These are phyloP conservation scores for Aspergillus chevalieri DNA, from an alignment of 2,329 filamentous ascomycete genomes.

Conservation along the genomic window DNA sequence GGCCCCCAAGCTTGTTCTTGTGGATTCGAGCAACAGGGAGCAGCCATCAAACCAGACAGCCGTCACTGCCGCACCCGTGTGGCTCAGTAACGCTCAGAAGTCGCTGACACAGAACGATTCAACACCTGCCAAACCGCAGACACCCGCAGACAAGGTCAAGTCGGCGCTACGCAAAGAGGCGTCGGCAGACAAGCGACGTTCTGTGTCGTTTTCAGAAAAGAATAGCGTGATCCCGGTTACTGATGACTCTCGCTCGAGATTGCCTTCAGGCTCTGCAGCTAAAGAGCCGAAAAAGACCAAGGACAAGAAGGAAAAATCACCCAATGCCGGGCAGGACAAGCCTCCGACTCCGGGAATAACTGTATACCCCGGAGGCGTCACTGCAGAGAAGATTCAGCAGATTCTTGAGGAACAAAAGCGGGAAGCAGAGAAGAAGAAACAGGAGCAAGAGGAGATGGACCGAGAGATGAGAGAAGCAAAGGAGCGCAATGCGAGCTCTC, in stretches of 20 bases:
- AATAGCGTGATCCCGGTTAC: slow-evolving; percentile 9
- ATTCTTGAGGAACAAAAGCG: slow-evolving; percentile 8
- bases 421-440: slow-evolving; percentile 6
- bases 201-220: slow-evolving; percentile 22
- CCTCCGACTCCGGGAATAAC: slow-evolving; percentile 4
- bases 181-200: slow-evolving; percentile 14
- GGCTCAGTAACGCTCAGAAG: slow-evolving; percentile 7
- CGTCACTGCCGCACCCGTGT: slow-evolving; percentile 3
- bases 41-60: background rate
- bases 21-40: slow-evolving; percentile 1
- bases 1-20: too few species aligned
- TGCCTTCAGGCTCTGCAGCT: slow-evolving; percentile 1
- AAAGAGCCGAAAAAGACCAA: slow-evolving; percentile 5
- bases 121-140: slow-evolving; percentile 9
- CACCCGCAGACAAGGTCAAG: slow-evolving; percentile 12
- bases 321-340: slow-evolving; percentile 1
- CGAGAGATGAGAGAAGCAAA: too few species aligned
- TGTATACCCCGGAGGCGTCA: slow-evolving; percentile 10
- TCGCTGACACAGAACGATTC: slow-evolving; percentile 6
- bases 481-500: background rate
- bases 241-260: slow-evolving; percentile 2
- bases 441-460: slow-evolving; percentile 2
- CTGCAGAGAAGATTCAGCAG: slow-evolving; percentile 4
- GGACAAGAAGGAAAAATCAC: background rate
- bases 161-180: slow-evolving; percentile 23